Evolutionary conservation across 768 basidiomycete genomes (phyloP).

Genomic region (Pleurotus djamor): DNA sequence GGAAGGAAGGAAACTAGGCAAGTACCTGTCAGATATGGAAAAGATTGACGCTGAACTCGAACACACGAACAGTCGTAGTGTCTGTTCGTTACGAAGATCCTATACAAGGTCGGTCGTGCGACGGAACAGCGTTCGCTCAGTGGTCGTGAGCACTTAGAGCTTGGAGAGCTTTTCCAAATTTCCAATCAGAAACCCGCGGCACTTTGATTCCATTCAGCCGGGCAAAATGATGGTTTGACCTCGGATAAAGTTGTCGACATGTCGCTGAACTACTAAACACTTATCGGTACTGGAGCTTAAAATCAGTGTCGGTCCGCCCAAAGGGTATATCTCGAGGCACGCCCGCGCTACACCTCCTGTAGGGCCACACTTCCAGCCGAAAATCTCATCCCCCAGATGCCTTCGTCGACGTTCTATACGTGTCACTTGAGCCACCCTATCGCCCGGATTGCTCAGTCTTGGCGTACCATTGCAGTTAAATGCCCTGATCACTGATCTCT

Average conservation of each 20-base stretch:
- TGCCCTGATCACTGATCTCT: neutral
- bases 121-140: too few species aligned
- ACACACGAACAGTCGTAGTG: too few species aligned
- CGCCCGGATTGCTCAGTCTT: neutral
- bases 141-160: too few species aligned
- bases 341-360: neutral
- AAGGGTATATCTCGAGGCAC: constrained; percentile 5
- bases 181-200: neutral
- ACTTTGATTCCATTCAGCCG: neutral
- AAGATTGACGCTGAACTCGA: too few species aligned
- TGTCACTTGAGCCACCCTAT: constrained; percentile 4
- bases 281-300: neutral
- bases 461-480: neutral
- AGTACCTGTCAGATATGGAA: too few species aligned
- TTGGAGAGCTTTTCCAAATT: neutral
- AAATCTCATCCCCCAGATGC: neutral
- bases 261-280: neutral
- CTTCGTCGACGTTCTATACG: neutral
- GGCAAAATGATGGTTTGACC: constrained; percentile 4
- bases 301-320: neutral
- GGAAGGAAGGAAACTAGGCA: too few species aligned
- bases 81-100: too few species aligned
- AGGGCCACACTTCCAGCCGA: neutral
- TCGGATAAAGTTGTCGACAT: constrained; percentile 7
- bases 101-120: too few species aligned